Evolutionary conservation across 352 stramenopile genomes (phyloP), one percentile per base, ranked within the genome.

Genomic region (Phytopythium kandeliae): DNA sequence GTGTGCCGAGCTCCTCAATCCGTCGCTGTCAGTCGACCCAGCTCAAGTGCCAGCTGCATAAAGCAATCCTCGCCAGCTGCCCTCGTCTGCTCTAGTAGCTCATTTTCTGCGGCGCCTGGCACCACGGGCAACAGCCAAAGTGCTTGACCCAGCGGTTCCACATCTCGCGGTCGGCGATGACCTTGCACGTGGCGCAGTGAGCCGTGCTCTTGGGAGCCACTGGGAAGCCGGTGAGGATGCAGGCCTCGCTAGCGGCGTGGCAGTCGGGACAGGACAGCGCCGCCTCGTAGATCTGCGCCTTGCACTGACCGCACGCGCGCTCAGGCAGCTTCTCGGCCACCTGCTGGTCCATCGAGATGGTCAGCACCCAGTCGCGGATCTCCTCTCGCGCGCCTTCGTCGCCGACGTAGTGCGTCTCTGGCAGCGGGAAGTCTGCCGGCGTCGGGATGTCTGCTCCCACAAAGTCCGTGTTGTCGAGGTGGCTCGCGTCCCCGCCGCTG

Each of bases 381-480:
- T 98, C 94, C 53, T 98, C 93, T 19, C 87, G 82, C 4, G 78
- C 71, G 46, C 75, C 82, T 54, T 97, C 85, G 17, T 96, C 80
- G 16, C 61, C 41, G 4, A 97, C 49, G 46, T 85, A 96, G 48
- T 96, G 86, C 24, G 65, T 52, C 19, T 89, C 79, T 1, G 86
- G 85, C 3, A 95, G 51, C 4, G 60, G 50, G 43, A 94, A 91
- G 48, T 96, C 73, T 13, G 83, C 62, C 15, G 87, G 87, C 11
- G 79, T 66, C 25, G 93, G 92, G 40, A 98, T 88, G 45, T 97
- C 94, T 0, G 91, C 98, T 34, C 85, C 91, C 8, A 93, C 47
- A 51, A 98, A 98, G 67, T 98, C 94, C 2, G 83, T 85, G 54
- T 98, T 98, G 69, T 98, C 94, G 24, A 98, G 54, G 19, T 82